These are phyloP conservation scores for Lathyrus aphaca DNA, from an alignment of 306 rosid species.

Conservation along the genomic window DNA sequence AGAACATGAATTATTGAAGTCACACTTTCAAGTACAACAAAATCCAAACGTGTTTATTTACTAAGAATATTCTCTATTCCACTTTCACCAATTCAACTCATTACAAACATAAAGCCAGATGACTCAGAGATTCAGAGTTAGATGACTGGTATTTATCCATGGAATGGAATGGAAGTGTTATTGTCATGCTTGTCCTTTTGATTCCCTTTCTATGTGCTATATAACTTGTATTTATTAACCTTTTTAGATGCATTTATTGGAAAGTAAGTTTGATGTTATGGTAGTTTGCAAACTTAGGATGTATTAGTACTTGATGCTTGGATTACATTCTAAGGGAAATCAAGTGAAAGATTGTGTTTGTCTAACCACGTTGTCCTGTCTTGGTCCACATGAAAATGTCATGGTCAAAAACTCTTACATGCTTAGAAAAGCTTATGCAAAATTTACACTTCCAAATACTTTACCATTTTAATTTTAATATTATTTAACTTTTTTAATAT, in stretches of 20 bases:
- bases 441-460: too few relatives aligned
- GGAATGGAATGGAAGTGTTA: neutral
- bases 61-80: slow-evolving; percentile 13
- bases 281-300: slow-evolving; percentile 22
- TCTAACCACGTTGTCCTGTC: slow-evolving; percentile 38
- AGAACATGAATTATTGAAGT: slow-evolving; percentile 7
- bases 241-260: slow-evolving; percentile 6
- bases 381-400: slow-evolving; percentile 34
- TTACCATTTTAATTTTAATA: too few relatives aligned
- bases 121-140: slow-evolving; percentile 8
- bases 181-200: slow-evolving; percentile 40
- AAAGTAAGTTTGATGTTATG: slow-evolving; percentile 18
- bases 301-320: slow-evolving; percentile 38
- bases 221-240: neutral
- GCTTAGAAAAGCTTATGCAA: neutral
- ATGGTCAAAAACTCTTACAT: slow-evolving; percentile 13
- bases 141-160: neutral
- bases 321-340: slow-evolving; percentile 47
- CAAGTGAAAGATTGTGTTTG: slow-evolving; percentile 17
- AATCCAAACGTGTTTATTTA: slow-evolving; percentile 11
- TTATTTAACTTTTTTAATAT: too few relatives aligned
- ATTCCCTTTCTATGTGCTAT: slow-evolving; percentile 32
- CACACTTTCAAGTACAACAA: slow-evolving; percentile 24
- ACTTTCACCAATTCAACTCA: slow-evolving; percentile 22
- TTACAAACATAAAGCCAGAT: neutral